Evolutionary conservation across 1,139 yeast genomes (phyloP).

Genomic region (Meyerozyma athensensis): DNA sequence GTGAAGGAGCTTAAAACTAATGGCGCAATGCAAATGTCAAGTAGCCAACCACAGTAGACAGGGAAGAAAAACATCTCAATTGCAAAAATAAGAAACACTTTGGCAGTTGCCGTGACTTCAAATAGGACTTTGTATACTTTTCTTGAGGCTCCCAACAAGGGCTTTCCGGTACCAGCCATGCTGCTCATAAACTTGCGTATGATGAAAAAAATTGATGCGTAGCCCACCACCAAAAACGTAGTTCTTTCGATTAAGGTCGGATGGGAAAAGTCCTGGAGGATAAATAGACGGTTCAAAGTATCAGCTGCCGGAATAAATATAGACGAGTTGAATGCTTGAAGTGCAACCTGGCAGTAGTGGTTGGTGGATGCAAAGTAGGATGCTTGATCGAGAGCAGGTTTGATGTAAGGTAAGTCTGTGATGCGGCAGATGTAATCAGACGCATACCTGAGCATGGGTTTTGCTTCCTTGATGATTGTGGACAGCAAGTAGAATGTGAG

Average conservation of each 20-base stretch:
- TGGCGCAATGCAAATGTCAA: constrained; percentile 68
- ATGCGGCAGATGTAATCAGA: too few relatives aligned
- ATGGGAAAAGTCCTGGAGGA: constrained; percentile 7
- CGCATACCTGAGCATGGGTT: too few relatives aligned
- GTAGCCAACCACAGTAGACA: constrained; percentile 72
- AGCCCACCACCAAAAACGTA: constrained; percentile 32
- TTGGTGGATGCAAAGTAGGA: background rate
- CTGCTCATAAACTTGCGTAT: constrained; percentile 33
- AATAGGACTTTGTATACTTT: constrained; percentile 47
- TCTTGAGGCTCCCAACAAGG: constrained; percentile 47
- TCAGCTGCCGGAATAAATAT: background rate
- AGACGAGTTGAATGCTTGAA: background rate
- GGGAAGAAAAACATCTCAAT: constrained; percentile 85
- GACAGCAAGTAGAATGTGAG: background rate
- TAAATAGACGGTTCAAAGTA: background rate
- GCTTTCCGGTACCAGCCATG: constrained; percentile 32
- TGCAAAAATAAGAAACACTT: constrained; percentile 70
- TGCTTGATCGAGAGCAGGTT: background rate
- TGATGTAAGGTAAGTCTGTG: background rate
- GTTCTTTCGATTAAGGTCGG: constrained; percentile 32
- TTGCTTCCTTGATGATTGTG: too few relatives aligned
- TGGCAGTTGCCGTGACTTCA: constrained; percentile 53
- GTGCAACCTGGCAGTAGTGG: background rate
- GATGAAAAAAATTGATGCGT: constrained; percentile 24
- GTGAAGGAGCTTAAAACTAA: constrained; percentile 27